These are phyloP conservation scores for Pseudogymnoascus sp. DNA, from an alignment of 2,329 filamentous ascomycete genomes.

Conservation along the genomic window DNA sequence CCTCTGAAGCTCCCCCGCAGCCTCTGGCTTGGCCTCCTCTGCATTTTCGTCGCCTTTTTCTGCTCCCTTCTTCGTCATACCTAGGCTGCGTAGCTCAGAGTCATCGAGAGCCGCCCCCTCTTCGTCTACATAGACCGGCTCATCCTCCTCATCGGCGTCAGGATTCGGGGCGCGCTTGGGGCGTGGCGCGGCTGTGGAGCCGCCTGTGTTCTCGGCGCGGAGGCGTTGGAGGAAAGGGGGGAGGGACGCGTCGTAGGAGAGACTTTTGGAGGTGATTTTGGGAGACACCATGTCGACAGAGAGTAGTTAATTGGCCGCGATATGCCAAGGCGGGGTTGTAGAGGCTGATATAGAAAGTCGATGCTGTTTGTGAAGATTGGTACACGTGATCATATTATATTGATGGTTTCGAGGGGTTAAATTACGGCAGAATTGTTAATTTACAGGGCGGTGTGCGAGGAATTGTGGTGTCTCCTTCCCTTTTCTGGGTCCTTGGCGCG, in stretches of 20 bases:
- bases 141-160: conserved; percentile 69
- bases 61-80: conserved; percentile 8
- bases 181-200: conserved; percentile 23
- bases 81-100: conserved; percentile 9
- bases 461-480: conserved; percentile 7
- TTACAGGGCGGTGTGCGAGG: neutral
- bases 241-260: conserved; percentile 55
- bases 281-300: conserved; percentile 21
- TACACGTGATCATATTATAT: neutral
- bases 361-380: neutral
- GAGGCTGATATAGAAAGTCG: conserved; percentile 1
- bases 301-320: neutral
- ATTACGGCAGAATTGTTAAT: conserved; percentile 7
- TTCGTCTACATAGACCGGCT: conserved; percentile 68
- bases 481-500: neutral
- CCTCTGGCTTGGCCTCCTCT: neutral
- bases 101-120: conserved; percentile 50
- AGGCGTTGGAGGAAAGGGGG: conserved; percentile 55
- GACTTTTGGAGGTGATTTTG: conserved; percentile 64
- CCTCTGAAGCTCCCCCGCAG: conserved; percentile 11
- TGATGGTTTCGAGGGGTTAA: neutral
- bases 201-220: conserved; percentile 44
- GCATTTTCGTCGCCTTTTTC: conserved; percentile 18
- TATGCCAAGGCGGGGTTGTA: neutral
- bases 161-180: conserved; percentile 46